Evolutionary conservation across 2,329 filamentous ascomycete species (phyloP), one percentile per base, ranked within the genome.

Genomic region (Akanthomyces dipterigenus): DNA sequence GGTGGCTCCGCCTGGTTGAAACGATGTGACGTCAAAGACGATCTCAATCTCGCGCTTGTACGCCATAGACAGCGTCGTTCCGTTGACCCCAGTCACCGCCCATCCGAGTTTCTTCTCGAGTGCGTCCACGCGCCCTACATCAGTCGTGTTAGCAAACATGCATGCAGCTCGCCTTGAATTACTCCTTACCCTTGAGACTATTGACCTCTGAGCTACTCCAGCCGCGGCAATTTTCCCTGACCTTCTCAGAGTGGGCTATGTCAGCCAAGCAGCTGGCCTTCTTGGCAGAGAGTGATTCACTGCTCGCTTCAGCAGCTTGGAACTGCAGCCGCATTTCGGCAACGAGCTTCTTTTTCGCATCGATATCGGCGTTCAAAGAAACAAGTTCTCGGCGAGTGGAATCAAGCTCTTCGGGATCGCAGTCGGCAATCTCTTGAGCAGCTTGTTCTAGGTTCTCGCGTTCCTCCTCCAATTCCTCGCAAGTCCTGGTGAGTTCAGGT

Each of bases 201-300:
- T 83, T 83, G 65, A 98, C 90, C 74, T 98, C 95, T 31, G 82
- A 87, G 57, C 88, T 85, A 61, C 88, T 93, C 88, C 93, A 97
- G 43, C 93, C 93, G 58, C 93, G 86, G 71, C 89, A 96, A 69
- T 96, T 90, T 71, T 97, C 92, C 64, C 90, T 85, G 28, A 96
- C 80, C 65, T 86, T 87, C 72, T 97, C 92, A 0, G 93, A 90
- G 68, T 91, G 88, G 62, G 85, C 82, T 62, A 96, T 97, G 53
- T 95, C 89, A 31, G 84, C 81, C 34, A 88, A 69, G 66, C 83
- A 91, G 67, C 86, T 82, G 59, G 85, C 75, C 71, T 93, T 96
- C 68, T 85, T 82, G 62, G 86, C 80, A 8, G 81, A 78, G 50
- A 88, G 80, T 1, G 83, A 78, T 63, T 85, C 82, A 20, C 93